Evolutionary conservation across 768 basidiomycete species (phyloP).

Genomic region (Cyclocybe aegerita): DNA sequence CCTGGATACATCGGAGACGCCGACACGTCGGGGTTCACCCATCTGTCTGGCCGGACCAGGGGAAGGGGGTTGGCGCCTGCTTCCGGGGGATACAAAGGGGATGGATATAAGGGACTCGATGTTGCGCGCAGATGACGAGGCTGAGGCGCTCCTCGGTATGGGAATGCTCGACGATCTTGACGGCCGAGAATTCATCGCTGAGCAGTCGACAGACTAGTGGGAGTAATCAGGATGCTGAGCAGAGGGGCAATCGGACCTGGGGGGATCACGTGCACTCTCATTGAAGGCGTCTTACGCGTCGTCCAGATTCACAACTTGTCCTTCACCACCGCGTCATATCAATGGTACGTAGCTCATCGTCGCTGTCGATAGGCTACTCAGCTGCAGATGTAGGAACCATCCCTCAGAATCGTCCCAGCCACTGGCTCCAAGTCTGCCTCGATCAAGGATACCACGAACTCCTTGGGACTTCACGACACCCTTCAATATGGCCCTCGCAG

Average conservation of each 20-base stretch:
- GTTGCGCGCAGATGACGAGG: slow-evolving; percentile 50
- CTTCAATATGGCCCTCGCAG: slow-evolving; percentile 82
- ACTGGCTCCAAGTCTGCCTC: slow-evolving; percentile 57
- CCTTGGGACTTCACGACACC: slow-evolving; percentile 85
- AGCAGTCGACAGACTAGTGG: neutral
- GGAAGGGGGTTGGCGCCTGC: slow-evolving; percentile 38
- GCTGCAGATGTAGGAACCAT: slow-evolving; percentile 35
- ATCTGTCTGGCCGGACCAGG: slow-evolving; percentile 24
- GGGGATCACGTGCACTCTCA: neutral
- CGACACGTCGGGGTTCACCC: slow-evolving; percentile 35
- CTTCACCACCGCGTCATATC: too few relatives aligned
- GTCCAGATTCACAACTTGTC: neutral
- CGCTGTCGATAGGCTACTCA: neutral
- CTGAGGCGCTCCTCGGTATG: slow-evolving; percentile 49
- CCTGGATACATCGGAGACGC: slow-evolving; percentile 33
- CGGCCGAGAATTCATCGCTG: slow-evolving; percentile 37
- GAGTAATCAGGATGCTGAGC: too few relatives aligned
- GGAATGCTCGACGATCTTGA: slow-evolving; percentile 69
- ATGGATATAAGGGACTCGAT: slow-evolving; percentile 69
- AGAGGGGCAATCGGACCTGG: too few relatives aligned
- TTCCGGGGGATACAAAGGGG: slow-evolving; percentile 44
- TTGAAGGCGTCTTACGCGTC: slow-evolving; percentile 2
- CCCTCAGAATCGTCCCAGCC: slow-evolving; percentile 61
- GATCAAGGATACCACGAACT: slow-evolving; percentile 65
- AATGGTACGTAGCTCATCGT: neutral